These are phyloP conservation scores for Pseudogymnoascus sp. DNA, from an alignment of 2,329 filamentous ascomycete species.

Conservation along the genomic window DNA sequence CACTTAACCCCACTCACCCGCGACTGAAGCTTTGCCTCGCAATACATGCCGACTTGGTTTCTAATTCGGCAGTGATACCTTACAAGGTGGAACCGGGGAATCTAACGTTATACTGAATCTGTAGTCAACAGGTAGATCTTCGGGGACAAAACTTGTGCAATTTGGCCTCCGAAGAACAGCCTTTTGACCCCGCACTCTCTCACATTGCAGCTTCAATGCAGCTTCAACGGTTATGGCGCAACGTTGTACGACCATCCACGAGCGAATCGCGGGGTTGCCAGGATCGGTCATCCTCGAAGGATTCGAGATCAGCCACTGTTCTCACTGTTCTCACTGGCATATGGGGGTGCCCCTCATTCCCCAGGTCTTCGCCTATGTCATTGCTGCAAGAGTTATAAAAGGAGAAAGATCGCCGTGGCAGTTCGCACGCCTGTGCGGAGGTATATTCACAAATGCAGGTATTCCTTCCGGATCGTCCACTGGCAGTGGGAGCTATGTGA, in stretches of 20 bases:
- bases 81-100: not conserved
- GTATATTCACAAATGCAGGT: constrained; percentile 1
- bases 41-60: not conserved
- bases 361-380: not conserved
- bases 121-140: not conserved
- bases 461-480: not conserved
- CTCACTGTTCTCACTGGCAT: not conserved
- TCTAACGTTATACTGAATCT: not conserved
- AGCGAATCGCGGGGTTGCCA: constrained; percentile 2
- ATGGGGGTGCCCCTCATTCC: not conserved
- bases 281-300: not conserved
- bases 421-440: not conserved
- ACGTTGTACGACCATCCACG: not conserved
- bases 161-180: not conserved
- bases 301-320: not conserved
- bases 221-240: not conserved
- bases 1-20: not conserved
- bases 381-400: not conserved
- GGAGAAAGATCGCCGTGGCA: not conserved
- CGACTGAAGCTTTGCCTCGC: not conserved
- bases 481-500: not conserved
- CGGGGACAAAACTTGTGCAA: not conserved
- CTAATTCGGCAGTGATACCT: not conserved
- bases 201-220: constrained; percentile 1
- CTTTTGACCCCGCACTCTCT: not conserved